Percentiles rank a stretch among this genome's conserved stretches.
phyloP scores from a whole-genome alignment of 768 basidiomycete species.

The Rhodotorula diobovata region DNA sequence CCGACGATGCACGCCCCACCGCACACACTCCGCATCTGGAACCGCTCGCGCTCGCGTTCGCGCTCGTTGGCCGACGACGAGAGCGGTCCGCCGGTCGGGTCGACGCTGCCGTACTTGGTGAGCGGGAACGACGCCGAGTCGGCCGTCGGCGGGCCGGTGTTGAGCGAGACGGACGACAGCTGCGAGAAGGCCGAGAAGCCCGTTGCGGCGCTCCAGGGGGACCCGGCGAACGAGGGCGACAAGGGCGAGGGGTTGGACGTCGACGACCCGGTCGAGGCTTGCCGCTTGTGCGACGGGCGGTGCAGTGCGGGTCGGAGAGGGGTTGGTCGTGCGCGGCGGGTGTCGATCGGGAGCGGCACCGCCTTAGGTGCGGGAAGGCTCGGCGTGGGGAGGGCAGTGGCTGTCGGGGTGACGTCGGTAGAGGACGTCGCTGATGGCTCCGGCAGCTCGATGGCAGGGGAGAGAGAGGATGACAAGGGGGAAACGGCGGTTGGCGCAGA shows the following conservation, averaged over 20 bases:
- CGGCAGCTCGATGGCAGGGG: too few relatives aligned
- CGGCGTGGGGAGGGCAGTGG: background rate
- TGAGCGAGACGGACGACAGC: constrained; percentile 16
- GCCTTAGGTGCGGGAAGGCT: background rate
- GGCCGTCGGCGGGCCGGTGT: constrained; percentile 17
- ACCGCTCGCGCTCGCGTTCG: background rate
- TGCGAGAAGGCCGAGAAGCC: constrained; percentile 25
- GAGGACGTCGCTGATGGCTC: background rate
- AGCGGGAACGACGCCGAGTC: constrained; percentile 12
- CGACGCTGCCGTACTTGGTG: background rate
- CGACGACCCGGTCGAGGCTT: constrained; percentile 21
- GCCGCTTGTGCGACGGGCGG: constrained; percentile 10
- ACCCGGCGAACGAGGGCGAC: constrained; percentile 32
- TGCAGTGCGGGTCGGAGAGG: constrained; percentile 13
- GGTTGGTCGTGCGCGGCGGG: background rate
- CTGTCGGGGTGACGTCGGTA: background rate
- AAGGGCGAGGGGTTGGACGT: constrained; percentile 25
- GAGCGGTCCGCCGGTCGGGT: constrained; percentile 3
- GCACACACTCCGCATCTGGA: constrained; percentile 20
- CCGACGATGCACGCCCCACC: constrained; percentile 30
- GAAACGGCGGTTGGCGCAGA: background rate
- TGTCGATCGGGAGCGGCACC: constrained; percentile 11
- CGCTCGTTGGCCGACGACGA: constrained; percentile 14
- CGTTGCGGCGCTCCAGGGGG: constrained; percentile 21
- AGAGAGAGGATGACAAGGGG: background rate